These are phyloP conservation scores for Mycogone perniciosa DNA, from an alignment of 2,329 filamentous ascomycete genomes.

Conservation along the genomic window DNA sequence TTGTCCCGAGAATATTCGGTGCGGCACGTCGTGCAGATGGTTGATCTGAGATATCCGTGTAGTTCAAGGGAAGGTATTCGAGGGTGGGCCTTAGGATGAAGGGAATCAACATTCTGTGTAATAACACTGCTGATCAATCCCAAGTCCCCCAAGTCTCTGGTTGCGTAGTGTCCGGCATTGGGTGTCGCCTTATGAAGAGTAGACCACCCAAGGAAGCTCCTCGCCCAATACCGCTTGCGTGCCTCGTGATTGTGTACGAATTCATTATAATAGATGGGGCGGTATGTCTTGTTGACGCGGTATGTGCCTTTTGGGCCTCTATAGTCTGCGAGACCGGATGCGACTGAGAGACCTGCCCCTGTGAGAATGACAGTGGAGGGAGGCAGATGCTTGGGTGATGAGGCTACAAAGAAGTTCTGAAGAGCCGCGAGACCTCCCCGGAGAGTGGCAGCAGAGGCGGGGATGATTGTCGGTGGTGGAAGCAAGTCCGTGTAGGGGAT, in stretches of 20 bases:
- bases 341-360: constrained; percentile 88
- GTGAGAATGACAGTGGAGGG: constrained; percentile 50
- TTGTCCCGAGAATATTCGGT: constrained; percentile 61
- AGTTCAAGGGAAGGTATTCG: constrained; percentile 71
- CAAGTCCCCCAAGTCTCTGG: constrained; percentile 63
- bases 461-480: constrained; percentile 67
- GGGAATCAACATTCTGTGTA: constrained; percentile 96
- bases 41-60: constrained; percentile 80
- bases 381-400: constrained; percentile 43
- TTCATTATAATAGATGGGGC: constrained; percentile 89
- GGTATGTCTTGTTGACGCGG: constrained; percentile 80
- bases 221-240: constrained; percentile 89
- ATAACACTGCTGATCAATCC: constrained; percentile 72
- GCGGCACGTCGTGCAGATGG: constrained; percentile 74
- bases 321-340: constrained; percentile 90
- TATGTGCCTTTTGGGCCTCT: constrained; percentile 87
- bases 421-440: constrained; percentile 72
- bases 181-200: constrained; percentile 71
- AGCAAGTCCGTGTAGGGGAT: constrained; percentile 87
- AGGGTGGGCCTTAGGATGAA: constrained; percentile 75
- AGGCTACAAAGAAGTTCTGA: constrained; percentile 64
- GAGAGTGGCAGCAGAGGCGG: constrained; percentile 61
- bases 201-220: constrained; percentile 90
- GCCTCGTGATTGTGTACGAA: constrained; percentile 77
- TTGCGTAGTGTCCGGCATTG: constrained; percentile 72